phyloP scores from a whole-genome alignment of 192 early-diverging fungal genomes.

The Cetraspora pellucida region DNA sequence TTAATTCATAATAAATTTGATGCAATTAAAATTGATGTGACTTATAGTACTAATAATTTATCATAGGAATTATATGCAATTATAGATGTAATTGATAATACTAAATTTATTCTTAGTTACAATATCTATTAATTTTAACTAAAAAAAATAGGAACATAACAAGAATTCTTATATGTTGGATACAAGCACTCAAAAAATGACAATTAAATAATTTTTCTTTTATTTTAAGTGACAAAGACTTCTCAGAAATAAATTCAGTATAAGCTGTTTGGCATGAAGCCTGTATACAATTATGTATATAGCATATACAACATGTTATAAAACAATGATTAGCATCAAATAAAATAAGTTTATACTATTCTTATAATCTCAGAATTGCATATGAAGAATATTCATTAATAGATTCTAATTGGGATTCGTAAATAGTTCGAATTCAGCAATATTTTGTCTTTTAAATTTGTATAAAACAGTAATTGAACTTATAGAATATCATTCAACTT shows the following conservation, averaged over 20 bases:
- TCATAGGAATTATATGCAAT: conserved; percentile 13
- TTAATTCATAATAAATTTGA: background rate
- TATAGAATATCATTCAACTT: background rate
- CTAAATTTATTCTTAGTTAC: conserved; percentile 1
- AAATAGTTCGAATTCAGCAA: background rate
- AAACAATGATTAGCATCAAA: too few relatives aligned
- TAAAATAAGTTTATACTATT: too few relatives aligned
- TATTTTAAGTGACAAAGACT: conserved; percentile 2
- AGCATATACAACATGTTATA: background rate
- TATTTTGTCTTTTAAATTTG: background rate
- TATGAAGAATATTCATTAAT: too few relatives aligned
- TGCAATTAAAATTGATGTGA: conserved; percentile 2
- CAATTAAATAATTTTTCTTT: conserved; percentile 1
- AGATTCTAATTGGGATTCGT: background rate
- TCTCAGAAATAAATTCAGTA: conserved; percentile 22
- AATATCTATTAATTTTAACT: background rate
- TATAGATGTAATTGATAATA: background rate
- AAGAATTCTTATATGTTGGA: background rate
- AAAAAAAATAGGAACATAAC: background rate
- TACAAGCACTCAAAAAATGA: background rate
- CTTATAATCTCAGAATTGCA: too few relatives aligned
- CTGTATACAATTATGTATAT: background rate
- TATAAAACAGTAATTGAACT: background rate
- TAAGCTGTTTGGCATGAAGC: background rate
- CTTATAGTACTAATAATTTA: background rate